phyloP scores from a whole-genome alignment of 495 filamentous ascomycete species.

The Acidiella bohemica region DNA sequence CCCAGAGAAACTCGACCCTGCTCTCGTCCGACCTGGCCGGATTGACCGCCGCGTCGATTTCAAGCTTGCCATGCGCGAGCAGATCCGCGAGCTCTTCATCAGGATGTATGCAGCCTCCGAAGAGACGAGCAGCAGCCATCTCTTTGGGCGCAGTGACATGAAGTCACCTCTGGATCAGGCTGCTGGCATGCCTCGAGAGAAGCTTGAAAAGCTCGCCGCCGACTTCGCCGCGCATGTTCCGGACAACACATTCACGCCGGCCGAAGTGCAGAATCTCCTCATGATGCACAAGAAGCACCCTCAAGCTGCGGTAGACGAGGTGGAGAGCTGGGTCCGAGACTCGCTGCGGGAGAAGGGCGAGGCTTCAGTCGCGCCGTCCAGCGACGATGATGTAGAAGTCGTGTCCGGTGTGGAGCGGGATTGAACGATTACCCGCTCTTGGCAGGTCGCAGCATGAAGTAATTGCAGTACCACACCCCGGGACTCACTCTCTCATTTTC shows the following conservation, averaged over 20 bases:
- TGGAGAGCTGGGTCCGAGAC: slow-evolving; percentile 22
- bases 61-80: slow-evolving; percentile 45
- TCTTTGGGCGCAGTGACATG: neutral
- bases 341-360: slow-evolving; percentile 20
- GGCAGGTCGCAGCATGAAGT: slow-evolving; percentile 13
- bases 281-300: slow-evolving; percentile 29
- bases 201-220: slow-evolving; percentile 33
- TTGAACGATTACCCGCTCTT: too few species aligned
- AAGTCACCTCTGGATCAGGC: slow-evolving; percentile 2
- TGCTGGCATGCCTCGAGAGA: slow-evolving; percentile 5
- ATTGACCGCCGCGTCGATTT: slow-evolving; percentile 64
- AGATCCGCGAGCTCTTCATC: slow-evolving; percentile 55
- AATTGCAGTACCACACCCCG: slow-evolving; percentile 9
- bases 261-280: slow-evolving; percentile 62
- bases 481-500: slow-evolving; percentile 15
- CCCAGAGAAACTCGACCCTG: slow-evolving; percentile 58
- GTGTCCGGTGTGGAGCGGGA: neutral
- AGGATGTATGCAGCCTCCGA: slow-evolving; percentile 47
- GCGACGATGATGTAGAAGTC: neutral
- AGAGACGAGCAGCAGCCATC: neutral
- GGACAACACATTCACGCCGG: slow-evolving; percentile 50
- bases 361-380: neutral
- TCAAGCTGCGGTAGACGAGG: slow-evolving; percentile 22
- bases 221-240: slow-evolving; percentile 53
- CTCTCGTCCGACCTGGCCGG: slow-evolving; percentile 61